Evolutionary conservation across 495 filamentous ascomycete genomes (phyloP).

Genomic region (Chaetomium fimeti): DNA sequence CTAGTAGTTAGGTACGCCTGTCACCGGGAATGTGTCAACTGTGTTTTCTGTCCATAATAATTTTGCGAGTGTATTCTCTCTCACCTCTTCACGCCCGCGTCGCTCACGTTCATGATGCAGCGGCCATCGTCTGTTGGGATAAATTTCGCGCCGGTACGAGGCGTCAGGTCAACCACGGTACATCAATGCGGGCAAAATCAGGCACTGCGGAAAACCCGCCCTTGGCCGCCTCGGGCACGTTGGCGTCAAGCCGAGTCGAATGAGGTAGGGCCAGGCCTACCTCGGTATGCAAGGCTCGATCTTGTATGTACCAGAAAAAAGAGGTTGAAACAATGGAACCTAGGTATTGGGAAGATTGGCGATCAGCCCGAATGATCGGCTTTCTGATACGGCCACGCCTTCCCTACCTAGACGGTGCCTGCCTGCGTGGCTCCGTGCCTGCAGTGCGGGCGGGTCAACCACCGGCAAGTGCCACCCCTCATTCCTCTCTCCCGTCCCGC

Average conservation of each 20-base stretch:
- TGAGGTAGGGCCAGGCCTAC: conserved; percentile 29
- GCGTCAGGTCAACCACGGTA: background rate
- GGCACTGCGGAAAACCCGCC: background rate
- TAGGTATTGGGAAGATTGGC: conserved; percentile 28
- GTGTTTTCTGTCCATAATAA: background rate
- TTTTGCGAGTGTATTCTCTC: background rate
- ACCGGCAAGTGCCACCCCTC: conserved; percentile 6
- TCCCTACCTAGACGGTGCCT: background rate
- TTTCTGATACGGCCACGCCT: conserved; percentile 29
- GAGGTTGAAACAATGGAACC: conserved; percentile 13
- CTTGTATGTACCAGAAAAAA: conserved; percentile 35
- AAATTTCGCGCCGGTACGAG: background rate
- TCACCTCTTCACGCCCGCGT: background rate
- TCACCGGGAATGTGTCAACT: too few species aligned
- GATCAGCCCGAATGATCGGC: conserved; percentile 36
- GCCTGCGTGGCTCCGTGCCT: background rate
- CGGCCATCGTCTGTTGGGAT: background rate
- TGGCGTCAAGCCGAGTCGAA: conserved; percentile 21
- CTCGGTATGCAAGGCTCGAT: conserved; percentile 43
- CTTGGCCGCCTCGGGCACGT: background rate
- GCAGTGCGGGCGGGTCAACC: conserved; percentile 3
- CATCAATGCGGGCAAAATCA: conserved; percentile 1
- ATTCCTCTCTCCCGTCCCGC: background rate
- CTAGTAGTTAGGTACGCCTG: background rate
- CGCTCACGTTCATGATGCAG: background rate